A percentile compares a stretch with the other conserved stretches of the same genome.
phyloP scores from a whole-genome alignment of 176 grass and related monocot genomes.

The Paspalum notatum region DNA sequence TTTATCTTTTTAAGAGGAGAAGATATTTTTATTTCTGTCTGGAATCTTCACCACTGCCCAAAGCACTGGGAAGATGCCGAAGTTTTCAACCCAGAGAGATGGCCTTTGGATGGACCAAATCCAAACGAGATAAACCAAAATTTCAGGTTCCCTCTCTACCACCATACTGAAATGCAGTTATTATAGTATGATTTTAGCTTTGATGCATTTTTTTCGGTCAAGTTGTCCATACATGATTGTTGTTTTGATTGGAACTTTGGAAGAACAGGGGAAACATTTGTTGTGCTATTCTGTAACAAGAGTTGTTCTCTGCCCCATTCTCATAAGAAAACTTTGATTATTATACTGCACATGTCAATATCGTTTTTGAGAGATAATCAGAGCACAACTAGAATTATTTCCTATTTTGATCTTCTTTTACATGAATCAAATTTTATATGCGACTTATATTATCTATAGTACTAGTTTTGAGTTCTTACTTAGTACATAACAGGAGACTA shows the following conservation, averaged over 20 bases:
- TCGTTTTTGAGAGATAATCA: conserved; percentile 12
- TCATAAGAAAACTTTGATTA: not conserved
- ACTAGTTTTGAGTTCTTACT: conserved; percentile 13
- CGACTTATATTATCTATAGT: not conserved
- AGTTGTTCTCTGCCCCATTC: not conserved
- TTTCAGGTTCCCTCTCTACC: conserved; percentile 74
- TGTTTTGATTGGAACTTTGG: conserved; percentile 25
- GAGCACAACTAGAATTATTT: conserved; percentile 29
- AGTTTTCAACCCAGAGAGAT: conserved; percentile 96
- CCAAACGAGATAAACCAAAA: conserved; percentile 98
- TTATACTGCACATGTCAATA: conserved; percentile 23
- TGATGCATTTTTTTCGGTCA: conserved; percentile 2
- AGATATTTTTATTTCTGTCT: conserved; percentile 97
- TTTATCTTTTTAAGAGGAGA: conserved; percentile 59
- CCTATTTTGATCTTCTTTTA: conserved; percentile 3
- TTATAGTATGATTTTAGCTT: not conserved
- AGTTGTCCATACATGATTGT: not conserved
- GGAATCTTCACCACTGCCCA: conserved; percentile 92
- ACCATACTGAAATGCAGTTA: conserved; percentile 16
- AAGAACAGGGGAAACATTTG: not conserved
- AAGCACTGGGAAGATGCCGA: conserved; percentile 88
- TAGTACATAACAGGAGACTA: not conserved
- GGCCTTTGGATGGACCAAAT: conserved; percentile 92
- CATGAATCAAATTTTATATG: not conserved
- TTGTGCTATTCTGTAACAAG: not conserved